Percentiles rank a stretch among this genome's conserved stretches.
Evolutionary conservation across 805 yeast species (phyloP).

Genomic region (Wickerhamomyces rabaulensis): DNA sequence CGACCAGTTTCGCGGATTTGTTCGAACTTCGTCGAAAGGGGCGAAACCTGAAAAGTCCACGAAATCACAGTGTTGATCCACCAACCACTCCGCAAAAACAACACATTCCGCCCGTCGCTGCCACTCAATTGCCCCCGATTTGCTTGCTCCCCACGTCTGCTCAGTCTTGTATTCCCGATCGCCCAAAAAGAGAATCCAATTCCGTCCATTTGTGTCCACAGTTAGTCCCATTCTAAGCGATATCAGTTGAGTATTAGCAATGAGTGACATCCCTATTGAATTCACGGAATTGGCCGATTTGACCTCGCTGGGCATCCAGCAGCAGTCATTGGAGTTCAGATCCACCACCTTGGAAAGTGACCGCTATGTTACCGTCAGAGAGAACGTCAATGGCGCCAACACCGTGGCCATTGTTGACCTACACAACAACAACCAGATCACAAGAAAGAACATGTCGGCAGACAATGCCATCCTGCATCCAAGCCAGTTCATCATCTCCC

Average conservation of each 20-base stretch:
- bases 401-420: slow-evolving; percentile 93
- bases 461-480: slow-evolving; percentile 98
- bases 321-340: slow-evolving; percentile 80
- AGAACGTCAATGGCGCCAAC: slow-evolving; percentile 56
- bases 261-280: slow-evolving; percentile 87
- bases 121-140: not conserved
- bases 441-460: slow-evolving; percentile 92
- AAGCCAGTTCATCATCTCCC: slow-evolving; percentile 76
- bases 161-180: not conserved
- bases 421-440: slow-evolving; percentile 69
- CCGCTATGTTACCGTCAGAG: slow-evolving; percentile 79
- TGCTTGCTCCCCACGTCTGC: not conserved
- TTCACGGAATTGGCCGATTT: slow-evolving; percentile 93
- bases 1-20: not conserved
- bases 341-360: slow-evolving; percentile 94
- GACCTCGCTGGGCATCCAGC: slow-evolving; percentile 80
- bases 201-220: not conserved
- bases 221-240: not conserved
- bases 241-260: slow-evolving; percentile 9
- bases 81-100: not conserved
- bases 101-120: not conserved
- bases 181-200: not conserved
- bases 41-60: slow-evolving; percentile 4
- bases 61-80: not conserved
- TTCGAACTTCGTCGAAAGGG: slow-evolving; percentile 1